A percentile compares a stretch with the other conserved stretches of the same genome.
phyloP scores from a whole-genome alignment of 2,329 filamentous ascomycete genomes.

The Paecilomyces fulvus region DNA sequence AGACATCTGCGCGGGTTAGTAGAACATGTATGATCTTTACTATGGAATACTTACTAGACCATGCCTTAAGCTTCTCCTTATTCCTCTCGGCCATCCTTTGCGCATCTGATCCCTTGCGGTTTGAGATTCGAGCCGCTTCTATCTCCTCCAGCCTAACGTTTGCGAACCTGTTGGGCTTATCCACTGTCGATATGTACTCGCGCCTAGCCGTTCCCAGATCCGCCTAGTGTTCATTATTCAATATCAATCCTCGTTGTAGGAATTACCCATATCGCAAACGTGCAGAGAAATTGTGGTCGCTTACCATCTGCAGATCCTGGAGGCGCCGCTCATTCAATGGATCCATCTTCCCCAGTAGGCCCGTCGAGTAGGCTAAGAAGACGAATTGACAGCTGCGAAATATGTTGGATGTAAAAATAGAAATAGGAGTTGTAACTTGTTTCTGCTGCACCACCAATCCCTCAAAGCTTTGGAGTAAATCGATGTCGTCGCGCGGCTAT shows the following conservation, averaged over 20 bases:
- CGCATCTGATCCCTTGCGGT: conserved; percentile 20
- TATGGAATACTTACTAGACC: conserved; percentile 23
- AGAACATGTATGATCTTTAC: neutral
- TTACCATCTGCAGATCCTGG: conserved; percentile 22
- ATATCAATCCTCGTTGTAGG: neutral
- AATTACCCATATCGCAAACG: neutral
- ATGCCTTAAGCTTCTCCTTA: conserved; percentile 16
- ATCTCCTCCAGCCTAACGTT: conserved; percentile 15
- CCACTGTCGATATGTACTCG: conserved; percentile 27
- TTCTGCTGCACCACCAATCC: neutral
- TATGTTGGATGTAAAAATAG: neutral
- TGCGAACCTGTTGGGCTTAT: conserved; percentile 10
- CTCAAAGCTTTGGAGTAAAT: neutral
- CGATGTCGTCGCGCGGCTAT: neutral
- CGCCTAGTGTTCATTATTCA: conserved; percentile 14
- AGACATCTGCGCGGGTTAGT: conserved; percentile 17
- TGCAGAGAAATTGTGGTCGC: neutral
- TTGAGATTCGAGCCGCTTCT: conserved; percentile 20
- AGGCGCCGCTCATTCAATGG: conserved; percentile 11
- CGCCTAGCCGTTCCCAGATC: conserved; percentile 31
- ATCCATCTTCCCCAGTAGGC: conserved; percentile 9
- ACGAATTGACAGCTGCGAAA: neutral
- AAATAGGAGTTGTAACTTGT: neutral
- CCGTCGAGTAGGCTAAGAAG: neutral
- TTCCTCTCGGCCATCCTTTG: conserved; percentile 18